Percentiles rank a stretch among this genome's conserved stretches.
Evolutionary conservation across 768 basidiomycete species (phyloP).

Genomic region (Tulasnella sp.): DNA sequence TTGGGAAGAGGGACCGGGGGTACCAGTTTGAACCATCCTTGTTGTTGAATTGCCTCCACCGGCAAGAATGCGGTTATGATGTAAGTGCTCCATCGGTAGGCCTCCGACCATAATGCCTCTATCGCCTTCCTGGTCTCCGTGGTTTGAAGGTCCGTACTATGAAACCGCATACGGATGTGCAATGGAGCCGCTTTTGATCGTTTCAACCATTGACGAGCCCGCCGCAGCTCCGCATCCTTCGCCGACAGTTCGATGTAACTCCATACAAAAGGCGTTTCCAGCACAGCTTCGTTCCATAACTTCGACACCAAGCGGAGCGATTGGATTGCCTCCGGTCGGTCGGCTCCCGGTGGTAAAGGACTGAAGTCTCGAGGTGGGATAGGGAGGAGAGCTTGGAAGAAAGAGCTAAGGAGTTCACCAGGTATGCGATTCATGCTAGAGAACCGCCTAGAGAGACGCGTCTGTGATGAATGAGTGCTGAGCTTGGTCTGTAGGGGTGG

Average conservation of each 20-base stretch:
- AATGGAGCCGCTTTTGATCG: background rate
- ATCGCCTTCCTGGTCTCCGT: background rate
- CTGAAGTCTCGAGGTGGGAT: background rate
- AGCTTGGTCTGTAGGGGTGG: too few species aligned
- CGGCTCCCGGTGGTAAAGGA: background rate
- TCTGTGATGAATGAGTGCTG: too few species aligned
- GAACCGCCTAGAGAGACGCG: background rate
- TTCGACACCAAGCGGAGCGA: background rate
- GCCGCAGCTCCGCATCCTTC: background rate
- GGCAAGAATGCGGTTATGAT: background rate
- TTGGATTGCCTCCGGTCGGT: background rate
- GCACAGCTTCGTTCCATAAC: background rate
- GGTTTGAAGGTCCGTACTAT: background rate
- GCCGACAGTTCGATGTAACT: background rate
- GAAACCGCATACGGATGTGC: background rate
- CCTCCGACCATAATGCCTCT: background rate
- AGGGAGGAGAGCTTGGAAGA: background rate
- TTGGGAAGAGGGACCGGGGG: background rate
- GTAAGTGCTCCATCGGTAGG: background rate
- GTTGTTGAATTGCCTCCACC: background rate
- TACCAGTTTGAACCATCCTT: background rate
- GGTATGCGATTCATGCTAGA: background rate
- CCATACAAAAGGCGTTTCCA: background rate
- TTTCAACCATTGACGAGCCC: background rate
- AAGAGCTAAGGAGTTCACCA: background rate